Base-by-base conservation (phyloP, 176 grass and related monocot genomes). In the Hsuehochloa calcarea region DNA sequence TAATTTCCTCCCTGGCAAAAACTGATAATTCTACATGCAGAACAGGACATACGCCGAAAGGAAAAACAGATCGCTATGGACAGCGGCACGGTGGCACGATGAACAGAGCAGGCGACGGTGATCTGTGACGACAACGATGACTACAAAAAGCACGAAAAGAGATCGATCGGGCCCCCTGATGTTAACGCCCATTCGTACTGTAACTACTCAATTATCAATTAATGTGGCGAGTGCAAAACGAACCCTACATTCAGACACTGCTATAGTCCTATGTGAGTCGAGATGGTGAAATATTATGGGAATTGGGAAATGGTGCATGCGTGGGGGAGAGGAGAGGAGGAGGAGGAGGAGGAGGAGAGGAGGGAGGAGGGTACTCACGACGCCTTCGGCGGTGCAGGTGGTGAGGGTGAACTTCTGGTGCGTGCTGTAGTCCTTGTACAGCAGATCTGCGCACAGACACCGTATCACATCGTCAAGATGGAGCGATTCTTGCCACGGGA, bases 371-470 rank as follows among this genome's bases (percentile, higher is more conserved):
- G 56, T 26, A 91, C 95, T 90, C 86, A 98, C 91, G 54, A 98
- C 93, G 83, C 89, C 93, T 23, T 75, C 65, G 13, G 87, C 81
- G 51, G 91, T 93, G 87, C 75, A 93, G 77, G 91, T 92, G 59
- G 83, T 93, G 51, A 98, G 61, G 39, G 77, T 81, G 80, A 98
- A 93, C 83, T 93, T 95, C 80, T 95, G 91, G 85, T 98, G 85
- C 64, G 88, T 92, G 65, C 52, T 71, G 81, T 98, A 98, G 80
- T 93, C 88, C 89, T n/a, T 87, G 88, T 98, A 98, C 9, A 98
- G 87, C 34, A 96, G 87, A 96, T 91, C 94, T 96, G 87, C 60
- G 74, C 6, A 41, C 15, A 22, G 38, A 22, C 56, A 59, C 23
- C 6, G 23, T 17, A 45, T 55, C n/a, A 68, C 46, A 19, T 22